Conservation (phyloP, 1,284 basidiomycete genomes). For the Gastroboletus turbinatus region DNA sequence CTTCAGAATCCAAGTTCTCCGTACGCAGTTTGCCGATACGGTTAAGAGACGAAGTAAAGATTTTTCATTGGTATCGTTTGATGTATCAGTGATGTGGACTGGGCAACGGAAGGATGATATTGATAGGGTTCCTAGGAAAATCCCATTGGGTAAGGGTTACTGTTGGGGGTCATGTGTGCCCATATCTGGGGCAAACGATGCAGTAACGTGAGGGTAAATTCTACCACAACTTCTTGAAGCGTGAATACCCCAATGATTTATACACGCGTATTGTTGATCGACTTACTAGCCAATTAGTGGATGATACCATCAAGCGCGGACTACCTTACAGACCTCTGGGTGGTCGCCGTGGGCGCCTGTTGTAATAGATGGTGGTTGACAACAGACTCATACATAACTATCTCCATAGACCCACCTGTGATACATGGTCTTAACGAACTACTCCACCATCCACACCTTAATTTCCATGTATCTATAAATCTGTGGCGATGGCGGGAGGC, state of each 20-base stretch:
- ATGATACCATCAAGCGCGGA: constrained; percentile 1
- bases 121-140: background rate
- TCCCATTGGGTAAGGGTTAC: background rate
- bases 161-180: too few species aligned
- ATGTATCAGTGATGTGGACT: constrained; percentile 7
- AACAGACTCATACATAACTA: background rate
- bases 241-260: background rate
- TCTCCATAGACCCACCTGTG: background rate
- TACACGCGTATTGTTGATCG: background rate
- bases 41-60: background rate
- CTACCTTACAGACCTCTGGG: background rate
- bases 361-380: background rate
- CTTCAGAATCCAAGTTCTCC: background rate
- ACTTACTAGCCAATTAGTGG: too few species aligned
- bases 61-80: background rate
- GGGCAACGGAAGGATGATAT: background rate
- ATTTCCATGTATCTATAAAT: background rate
- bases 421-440: background rate
- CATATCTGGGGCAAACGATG: too few species aligned
- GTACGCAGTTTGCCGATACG: background rate
- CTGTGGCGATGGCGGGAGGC: background rate
- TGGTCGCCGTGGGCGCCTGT: background rate
- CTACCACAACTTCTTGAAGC: background rate
- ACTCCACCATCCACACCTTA: background rate
- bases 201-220: background rate